A percentile compares a stretch with the other conserved stretches of the same genome.
Conservation (phyloP, 2,329 filamentous ascomycete species). For the Fusarium camptoceras region DNA sequence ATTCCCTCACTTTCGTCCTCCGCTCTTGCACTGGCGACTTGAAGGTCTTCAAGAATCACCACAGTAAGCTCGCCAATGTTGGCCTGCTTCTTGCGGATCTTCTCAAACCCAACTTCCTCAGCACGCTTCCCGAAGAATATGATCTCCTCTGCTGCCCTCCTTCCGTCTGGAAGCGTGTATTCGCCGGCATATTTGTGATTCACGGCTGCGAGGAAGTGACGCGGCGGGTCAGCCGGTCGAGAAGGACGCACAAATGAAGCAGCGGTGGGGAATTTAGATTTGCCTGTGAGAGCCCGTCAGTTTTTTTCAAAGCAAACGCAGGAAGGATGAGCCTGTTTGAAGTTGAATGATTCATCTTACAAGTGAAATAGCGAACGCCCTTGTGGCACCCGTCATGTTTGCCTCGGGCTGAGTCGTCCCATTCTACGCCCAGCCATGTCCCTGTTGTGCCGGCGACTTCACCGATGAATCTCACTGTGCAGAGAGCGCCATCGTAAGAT, state of each 20-base stretch:
- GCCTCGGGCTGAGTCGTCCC: constrained; percentile 87
- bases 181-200: constrained; percentile 85
- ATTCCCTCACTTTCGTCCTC: constrained; percentile 49
- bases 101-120: constrained; percentile 95
- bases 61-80: constrained; percentile 81
- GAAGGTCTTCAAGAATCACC: constrained; percentile 83
- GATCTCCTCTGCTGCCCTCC: constrained; percentile 62
- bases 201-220: constrained; percentile 83
- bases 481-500: constrained; percentile 80
- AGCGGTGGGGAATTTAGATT: constrained; percentile 73
- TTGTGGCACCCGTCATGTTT: constrained; percentile 91
- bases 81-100: constrained; percentile 84
- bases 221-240: constrained; percentile 73
- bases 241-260: constrained; percentile 89
- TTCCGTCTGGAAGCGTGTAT: constrained; percentile 51
- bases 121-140: constrained; percentile 83
- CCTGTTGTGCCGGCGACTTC: constrained; percentile 80
- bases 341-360: constrained; percentile 60
- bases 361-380: constrained; percentile 83
- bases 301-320: background rate
- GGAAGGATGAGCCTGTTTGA: background rate
- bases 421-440: constrained; percentile 93
- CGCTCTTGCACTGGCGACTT: constrained; percentile 61
- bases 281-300: constrained; percentile 55
- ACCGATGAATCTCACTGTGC: constrained; percentile 88